phyloP scores from a whole-genome alignment of 192 early-diverging fungal species.

The Dissophora globulifera region DNA sequence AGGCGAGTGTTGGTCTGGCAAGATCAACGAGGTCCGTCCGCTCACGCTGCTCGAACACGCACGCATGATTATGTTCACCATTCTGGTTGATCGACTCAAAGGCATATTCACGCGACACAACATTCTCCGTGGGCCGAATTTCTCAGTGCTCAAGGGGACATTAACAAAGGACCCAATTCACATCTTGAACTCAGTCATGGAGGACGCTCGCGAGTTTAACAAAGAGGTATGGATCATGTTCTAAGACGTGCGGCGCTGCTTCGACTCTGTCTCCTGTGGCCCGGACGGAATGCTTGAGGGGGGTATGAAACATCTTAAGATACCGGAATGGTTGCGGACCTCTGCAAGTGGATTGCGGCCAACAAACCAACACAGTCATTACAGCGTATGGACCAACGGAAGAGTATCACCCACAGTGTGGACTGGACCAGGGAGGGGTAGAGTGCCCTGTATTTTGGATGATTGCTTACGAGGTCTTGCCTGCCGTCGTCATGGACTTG shows the following conservation, averaged over 20 bases:
- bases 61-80: conserved; percentile 13
- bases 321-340: not conserved
- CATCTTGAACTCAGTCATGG: conserved; percentile 12
- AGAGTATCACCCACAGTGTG: conserved; percentile 5
- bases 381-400: conserved; percentile 15
- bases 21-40: conserved; percentile 5
- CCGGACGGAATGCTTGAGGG: not conserved
- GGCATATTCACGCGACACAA: not conserved
- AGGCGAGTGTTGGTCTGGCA: conserved; percentile 19
- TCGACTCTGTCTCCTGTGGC: conserved; percentile 21
- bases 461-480: conserved; percentile 5
- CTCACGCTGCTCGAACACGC: conserved; percentile 21
- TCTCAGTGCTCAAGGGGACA: conserved; percentile 28
- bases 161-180: conserved; percentile 31
- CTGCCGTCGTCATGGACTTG: not conserved
- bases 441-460: conserved; percentile 22
- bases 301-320: conserved; percentile 1
- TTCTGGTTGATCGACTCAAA: not conserved
- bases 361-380: conserved; percentile 19
- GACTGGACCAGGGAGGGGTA: conserved; percentile 24
- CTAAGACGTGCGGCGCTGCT: conserved; percentile 26
- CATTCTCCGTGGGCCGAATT: conserved; percentile 23
- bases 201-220: conserved; percentile 23
- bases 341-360: not conserved
- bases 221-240: conserved; percentile 21